phyloP scores from a whole-genome alignment of 495 filamentous ascomycete species.

The Aspergillus baeticus region DNA sequence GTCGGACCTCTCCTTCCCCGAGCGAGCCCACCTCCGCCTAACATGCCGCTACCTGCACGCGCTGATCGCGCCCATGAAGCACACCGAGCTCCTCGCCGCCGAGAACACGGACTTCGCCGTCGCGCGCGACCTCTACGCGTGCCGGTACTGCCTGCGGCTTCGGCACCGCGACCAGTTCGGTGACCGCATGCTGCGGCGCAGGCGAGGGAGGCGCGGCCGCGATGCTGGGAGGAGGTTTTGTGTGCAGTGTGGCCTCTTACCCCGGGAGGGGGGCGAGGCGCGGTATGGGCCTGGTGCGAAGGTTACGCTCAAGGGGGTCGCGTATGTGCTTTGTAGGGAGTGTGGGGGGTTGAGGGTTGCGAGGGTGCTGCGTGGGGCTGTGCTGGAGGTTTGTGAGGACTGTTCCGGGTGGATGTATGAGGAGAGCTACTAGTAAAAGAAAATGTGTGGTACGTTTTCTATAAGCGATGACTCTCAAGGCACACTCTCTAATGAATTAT shows the following conservation, averaged over 20 bases:
- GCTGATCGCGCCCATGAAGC: slow-evolving; percentile 24
- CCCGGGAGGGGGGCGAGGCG: slow-evolving; percentile 23
- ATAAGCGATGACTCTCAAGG: no score
- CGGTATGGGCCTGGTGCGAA: slow-evolving; percentile 34
- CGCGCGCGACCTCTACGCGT: slow-evolving; percentile 29
- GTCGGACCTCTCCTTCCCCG: slow-evolving; percentile 53
- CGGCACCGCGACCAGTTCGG: slow-evolving; percentile 28
- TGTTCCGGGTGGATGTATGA: not conserved
- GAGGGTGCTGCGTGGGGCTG: not conserved
- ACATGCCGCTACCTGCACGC: slow-evolving; percentile 33
- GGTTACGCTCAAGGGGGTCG: slow-evolving; percentile 20
- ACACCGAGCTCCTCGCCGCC: slow-evolving; percentile 26
- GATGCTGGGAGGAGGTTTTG: slow-evolving; percentile 34
- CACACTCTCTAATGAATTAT: not conserved
- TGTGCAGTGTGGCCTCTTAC: slow-evolving; percentile 34
- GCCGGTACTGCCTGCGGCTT: slow-evolving; percentile 37
- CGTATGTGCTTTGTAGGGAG: slow-evolving; percentile 29
- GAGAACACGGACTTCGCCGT: slow-evolving; percentile 28
- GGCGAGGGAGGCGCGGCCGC: slow-evolving; percentile 21
- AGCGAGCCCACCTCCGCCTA: slow-evolving; percentile 53
- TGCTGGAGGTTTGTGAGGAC: not conserved
- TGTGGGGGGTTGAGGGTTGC: slow-evolving; percentile 25
- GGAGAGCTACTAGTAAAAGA: not conserved
- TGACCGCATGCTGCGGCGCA: slow-evolving; percentile 30
- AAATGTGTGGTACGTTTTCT: not conserved